Evolutionary conservation across 225 moss, liverwort and hornwort genomes (phyloP).

Genomic region (Polytrichum commune): DNA sequence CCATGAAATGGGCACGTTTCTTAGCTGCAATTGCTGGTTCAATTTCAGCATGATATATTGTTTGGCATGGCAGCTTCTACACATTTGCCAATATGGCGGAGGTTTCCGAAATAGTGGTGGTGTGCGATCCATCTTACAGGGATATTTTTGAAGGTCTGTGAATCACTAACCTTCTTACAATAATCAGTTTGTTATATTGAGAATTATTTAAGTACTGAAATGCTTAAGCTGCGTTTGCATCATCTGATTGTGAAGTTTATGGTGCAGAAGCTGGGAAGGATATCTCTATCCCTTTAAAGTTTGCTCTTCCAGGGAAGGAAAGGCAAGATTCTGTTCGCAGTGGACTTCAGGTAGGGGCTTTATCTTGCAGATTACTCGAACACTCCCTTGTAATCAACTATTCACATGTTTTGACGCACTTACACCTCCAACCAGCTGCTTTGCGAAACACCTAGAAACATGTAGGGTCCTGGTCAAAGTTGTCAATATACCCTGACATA

Average conservation of each 20-base stretch:
- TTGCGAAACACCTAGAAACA: no score
- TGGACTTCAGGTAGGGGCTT: constrained; percentile 55
- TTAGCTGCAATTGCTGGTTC: no score
- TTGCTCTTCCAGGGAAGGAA: constrained; percentile 90
- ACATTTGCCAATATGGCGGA: constrained; percentile 78
- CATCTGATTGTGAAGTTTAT: background rate
- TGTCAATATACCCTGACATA: no score
- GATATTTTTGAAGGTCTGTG: constrained; percentile 77
- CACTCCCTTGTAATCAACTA: no score
- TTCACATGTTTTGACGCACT: no score
- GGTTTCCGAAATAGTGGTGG: constrained; percentile 83
- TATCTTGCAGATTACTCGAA: background rate
- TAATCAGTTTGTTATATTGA: background rate
- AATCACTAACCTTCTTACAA: background rate
- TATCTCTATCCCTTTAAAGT: constrained; percentile 48
- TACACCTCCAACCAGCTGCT: no score
- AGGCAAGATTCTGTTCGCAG: constrained; percentile 88
- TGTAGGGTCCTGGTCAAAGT: no score
- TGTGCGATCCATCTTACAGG: constrained; percentile 87
- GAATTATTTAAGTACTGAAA: background rate
- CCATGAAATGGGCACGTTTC: no score
- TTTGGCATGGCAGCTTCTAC: constrained; percentile 54
- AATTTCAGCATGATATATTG: no score
- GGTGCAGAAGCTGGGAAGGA: constrained; percentile 54
- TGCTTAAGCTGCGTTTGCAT: background rate